Conservation (phyloP, 306 rosid species). For the Vigna radiata region DNA sequence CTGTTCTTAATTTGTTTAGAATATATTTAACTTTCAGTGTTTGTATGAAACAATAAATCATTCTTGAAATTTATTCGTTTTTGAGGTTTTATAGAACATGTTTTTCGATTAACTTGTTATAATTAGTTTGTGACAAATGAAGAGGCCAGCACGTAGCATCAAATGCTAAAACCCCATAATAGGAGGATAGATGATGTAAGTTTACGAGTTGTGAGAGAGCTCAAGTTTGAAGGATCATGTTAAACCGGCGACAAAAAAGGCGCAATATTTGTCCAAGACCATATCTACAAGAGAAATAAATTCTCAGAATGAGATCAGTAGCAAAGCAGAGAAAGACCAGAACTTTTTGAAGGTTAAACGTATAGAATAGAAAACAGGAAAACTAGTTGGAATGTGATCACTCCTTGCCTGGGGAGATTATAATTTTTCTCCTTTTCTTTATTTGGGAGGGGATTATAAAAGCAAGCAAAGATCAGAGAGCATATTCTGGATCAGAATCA, state of each 20-base stretch:
- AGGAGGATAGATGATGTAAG: not conserved
- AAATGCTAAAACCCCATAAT: not conserved
- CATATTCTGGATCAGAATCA: slow-evolving; percentile 59
- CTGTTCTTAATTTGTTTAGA: too few relatives aligned
- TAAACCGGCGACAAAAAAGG: slow-evolving; percentile 21
- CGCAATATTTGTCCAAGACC: not conserved
- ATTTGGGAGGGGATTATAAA: slow-evolving; percentile 31
- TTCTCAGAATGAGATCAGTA: slow-evolving; percentile 27
- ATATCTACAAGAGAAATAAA: slow-evolving; percentile 25
- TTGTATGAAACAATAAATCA: too few relatives aligned
- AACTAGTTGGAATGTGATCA: slow-evolving; percentile 15
- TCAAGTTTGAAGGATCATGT: not conserved
- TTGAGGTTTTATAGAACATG: not conserved
- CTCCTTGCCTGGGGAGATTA: slow-evolving; percentile 31
- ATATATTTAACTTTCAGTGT: too few relatives aligned
- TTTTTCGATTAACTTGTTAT: not conserved
- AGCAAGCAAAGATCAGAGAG: slow-evolving; percentile 46
- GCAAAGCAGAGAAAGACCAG: slow-evolving; percentile 21
- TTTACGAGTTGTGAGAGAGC: not conserved
- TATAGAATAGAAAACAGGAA: slow-evolving; percentile 10
- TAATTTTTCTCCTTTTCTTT: not conserved
- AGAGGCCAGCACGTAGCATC: not conserved
- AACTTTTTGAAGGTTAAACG: slow-evolving; percentile 19
- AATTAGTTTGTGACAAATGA: not conserved
- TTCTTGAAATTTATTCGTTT: too few relatives aligned